Conservation (phyloP, 345 rosid species). For the Populus pruinosa region DNA sequence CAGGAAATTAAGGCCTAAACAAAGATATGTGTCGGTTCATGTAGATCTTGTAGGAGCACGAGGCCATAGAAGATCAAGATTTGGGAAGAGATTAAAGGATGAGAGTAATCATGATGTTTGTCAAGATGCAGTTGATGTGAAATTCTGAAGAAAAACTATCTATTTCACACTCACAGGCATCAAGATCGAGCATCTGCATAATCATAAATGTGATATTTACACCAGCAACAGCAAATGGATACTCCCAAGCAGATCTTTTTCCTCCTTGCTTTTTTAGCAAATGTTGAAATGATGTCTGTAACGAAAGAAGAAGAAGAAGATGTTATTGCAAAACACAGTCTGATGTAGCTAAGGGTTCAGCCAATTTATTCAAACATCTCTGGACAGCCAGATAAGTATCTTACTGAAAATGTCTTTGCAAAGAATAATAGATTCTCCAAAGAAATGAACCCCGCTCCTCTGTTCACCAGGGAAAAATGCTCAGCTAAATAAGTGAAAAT, state of each 20-base stretch:
- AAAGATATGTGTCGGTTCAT: neutral
- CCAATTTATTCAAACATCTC: neutral
- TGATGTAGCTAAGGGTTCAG: neutral
- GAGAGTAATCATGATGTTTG: neutral
- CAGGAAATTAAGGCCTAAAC: neutral
- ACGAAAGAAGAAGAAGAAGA: neutral
- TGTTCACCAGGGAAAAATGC: slow-evolving; percentile 25
- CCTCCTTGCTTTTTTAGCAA: slow-evolving; percentile 74
- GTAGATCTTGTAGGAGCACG: neutral
- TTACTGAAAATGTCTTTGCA: slow-evolving; percentile 80
- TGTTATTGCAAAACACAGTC: neutral
- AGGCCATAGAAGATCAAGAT: neutral
- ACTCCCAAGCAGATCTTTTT: slow-evolving; percentile 84
- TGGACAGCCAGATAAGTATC: slow-evolving; percentile 3
- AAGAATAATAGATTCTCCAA: slow-evolving; percentile 89
- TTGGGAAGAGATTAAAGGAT: neutral
- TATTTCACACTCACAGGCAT: slow-evolving; percentile 59
- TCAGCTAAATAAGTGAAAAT: neutral
- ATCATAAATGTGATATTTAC: slow-evolving; percentile 94
- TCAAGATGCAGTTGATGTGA: neutral
- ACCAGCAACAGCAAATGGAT: slow-evolving; percentile 97
- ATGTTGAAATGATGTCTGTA: slow-evolving; percentile 70
- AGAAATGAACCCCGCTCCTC: slow-evolving; percentile 95
- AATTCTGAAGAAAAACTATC: neutral
- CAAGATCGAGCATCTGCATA: slow-evolving; percentile 95